Conservation (phyloP, 139 green algal species). For the Closterium sp. region DNA sequence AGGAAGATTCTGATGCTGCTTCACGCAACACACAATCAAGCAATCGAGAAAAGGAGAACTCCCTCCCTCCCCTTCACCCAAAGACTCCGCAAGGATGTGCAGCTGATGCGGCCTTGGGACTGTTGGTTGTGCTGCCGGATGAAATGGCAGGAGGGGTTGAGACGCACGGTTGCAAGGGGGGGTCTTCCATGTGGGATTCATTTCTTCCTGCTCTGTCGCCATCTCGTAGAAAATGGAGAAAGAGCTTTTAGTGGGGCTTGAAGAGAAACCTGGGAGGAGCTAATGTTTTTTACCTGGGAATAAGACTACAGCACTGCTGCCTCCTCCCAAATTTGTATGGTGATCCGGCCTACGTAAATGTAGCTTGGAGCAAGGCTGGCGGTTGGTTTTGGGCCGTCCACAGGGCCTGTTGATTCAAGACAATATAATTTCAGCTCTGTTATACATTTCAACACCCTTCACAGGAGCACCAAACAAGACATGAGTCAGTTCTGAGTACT, state of each 20-base stretch:
- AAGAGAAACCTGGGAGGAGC: not conserved
- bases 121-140: not conserved
- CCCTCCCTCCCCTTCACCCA: not conserved
- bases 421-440: too few relatives aligned
- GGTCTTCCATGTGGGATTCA: not conserved
- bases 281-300: too few relatives aligned
- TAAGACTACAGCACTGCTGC: too few relatives aligned
- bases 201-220: not conserved
- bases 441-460: too few relatives aligned
- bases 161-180: not conserved
- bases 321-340: too few relatives aligned
- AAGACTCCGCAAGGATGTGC: not conserved
- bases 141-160: not conserved
- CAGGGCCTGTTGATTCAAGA: too few relatives aligned
- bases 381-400: too few relatives aligned
- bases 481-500: too few relatives aligned
- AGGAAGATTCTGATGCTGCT: not conserved
- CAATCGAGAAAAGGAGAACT: not conserved
- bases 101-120: not conserved
- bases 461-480: too few relatives aligned
- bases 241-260: not conserved
- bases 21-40: not conserved
- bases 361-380: too few relatives aligned
- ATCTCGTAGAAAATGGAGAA: not conserved
- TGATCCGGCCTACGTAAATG: too few relatives aligned